These are phyloP conservation scores for Cyphellophora europaea DNA, from an alignment of 2,329 filamentous ascomycete genomes.

Conservation along the genomic window DNA sequence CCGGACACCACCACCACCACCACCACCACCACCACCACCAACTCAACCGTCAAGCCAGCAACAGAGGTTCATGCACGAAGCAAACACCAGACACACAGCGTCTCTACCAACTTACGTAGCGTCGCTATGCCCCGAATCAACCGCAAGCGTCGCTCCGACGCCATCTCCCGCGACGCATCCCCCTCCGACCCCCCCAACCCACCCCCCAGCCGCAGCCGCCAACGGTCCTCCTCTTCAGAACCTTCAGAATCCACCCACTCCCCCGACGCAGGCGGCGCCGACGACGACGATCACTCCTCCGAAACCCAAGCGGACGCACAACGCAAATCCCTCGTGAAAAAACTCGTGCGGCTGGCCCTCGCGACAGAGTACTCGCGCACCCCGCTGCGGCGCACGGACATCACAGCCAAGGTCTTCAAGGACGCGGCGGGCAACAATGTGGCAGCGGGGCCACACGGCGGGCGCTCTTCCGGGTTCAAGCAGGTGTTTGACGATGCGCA, in stretches of 20 bases:
- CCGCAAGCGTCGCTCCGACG: slow-evolving; percentile 15
- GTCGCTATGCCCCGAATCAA: slow-evolving; percentile 11
- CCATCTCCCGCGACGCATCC: slow-evolving; percentile 14
- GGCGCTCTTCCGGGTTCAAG: slow-evolving; percentile 61
- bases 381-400: slow-evolving; percentile 49
- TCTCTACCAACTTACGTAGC: too few relatives aligned
- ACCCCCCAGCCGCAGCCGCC: slow-evolving; percentile 7
- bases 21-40: not conserved
- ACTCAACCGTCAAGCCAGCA: too few relatives aligned
- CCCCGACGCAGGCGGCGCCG: slow-evolving; percentile 4
- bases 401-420: slow-evolving; percentile 60
- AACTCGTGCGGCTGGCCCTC: slow-evolving; percentile 52
- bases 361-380: slow-evolving; percentile 51
- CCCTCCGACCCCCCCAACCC: slow-evolving; percentile 5
- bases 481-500: slow-evolving; percentile 70
- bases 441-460: not conserved
- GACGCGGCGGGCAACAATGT: slow-evolving; percentile 32
- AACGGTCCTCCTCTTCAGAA: slow-evolving; percentile 8
- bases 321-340: slow-evolving; percentile 43
- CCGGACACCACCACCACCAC: not conserved
- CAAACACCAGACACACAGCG: too few relatives aligned
- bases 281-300: slow-evolving; percentile 7
- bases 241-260: slow-evolving; percentile 3
- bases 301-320: slow-evolving; percentile 21
- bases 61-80: too few relatives aligned